Evolutionary conservation across 768 basidiomycete species (phyloP).

Genomic region (Leccinellum albellum): DNA sequence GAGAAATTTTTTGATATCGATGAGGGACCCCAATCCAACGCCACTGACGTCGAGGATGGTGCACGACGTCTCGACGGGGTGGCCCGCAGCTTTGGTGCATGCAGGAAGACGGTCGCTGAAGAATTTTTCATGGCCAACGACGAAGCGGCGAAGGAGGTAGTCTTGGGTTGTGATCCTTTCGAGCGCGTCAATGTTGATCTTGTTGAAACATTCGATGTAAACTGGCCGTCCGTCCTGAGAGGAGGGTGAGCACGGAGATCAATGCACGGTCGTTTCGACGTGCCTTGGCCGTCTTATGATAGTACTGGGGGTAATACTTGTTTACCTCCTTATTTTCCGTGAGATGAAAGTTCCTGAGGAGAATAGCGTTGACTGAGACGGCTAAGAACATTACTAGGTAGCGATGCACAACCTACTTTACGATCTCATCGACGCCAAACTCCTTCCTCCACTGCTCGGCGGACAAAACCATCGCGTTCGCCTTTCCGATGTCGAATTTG

Average conservation of each 20-base stretch:
- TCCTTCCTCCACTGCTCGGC: conserved; percentile 89
- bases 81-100: conserved; percentile 62
- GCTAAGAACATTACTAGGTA: too few species aligned
- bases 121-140: conserved; percentile 91
- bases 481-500: conserved; percentile 79
- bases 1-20: conserved; percentile 90
- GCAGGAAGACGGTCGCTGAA: conserved; percentile 76
- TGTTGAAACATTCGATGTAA: conserved; percentile 91
- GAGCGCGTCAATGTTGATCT: conserved; percentile 80
- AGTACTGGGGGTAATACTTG: conserved; percentile 93
- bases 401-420: conserved; percentile 42
- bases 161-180: conserved; percentile 81
- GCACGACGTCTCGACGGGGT: too few species aligned
- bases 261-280: too few species aligned
- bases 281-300: conserved; percentile 94
- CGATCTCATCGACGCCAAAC: conserved; percentile 74
- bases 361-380: neutral
- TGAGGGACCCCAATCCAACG: conserved; percentile 73
- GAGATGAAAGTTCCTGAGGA: conserved; percentile 75
- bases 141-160: conserved; percentile 83
- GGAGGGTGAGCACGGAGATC: neutral
- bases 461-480: conserved; percentile 79
- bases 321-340: conserved; percentile 78
- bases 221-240: conserved; percentile 87
- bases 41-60: conserved; percentile 89